These are phyloP conservation scores for Vaccinium myrtillus DNA, from an alignment of 148 eudicot species.

Conservation along the genomic window DNA sequence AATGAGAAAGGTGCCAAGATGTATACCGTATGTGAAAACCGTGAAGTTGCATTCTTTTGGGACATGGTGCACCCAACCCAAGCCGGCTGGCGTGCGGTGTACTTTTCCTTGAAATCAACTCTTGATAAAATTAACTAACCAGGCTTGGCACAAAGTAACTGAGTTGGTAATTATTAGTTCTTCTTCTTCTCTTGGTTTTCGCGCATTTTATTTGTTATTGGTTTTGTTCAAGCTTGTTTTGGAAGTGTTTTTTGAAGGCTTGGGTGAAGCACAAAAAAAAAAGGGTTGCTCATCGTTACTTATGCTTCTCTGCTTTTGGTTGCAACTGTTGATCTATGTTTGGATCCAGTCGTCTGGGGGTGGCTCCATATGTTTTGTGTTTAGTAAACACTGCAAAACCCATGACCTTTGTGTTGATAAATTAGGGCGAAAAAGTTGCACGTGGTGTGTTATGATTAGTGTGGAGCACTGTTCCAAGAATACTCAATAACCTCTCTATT, in stretches of 20 bases:
- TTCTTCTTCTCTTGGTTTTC: neutral
- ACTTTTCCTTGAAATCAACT: conserved; percentile 32
- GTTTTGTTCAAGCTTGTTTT: neutral
- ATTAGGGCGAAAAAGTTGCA: no score
- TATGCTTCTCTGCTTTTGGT: no score
- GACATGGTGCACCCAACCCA: conserved; percentile 76
- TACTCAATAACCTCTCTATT: no score
- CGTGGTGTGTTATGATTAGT: no score
- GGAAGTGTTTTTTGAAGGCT: neutral
- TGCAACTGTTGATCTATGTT: no score
- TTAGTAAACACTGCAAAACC: no score
- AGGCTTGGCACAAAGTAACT: neutral
- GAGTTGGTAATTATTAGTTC: neutral
- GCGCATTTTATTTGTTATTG: neutral
- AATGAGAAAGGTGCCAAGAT: conserved; percentile 52
- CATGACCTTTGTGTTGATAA: no score
- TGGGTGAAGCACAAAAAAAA: no score
- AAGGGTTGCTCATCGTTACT: no score
- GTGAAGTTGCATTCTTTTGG: conserved; percentile 65
- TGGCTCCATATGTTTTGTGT: neutral
- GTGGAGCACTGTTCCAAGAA: no score
- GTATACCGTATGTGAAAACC: conserved; percentile 63
- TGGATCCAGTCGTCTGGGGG: no score
- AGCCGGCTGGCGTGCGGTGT: conserved; percentile 77
- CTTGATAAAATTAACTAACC: conserved; percentile 31